Percentiles rank a stretch among this genome's conserved stretches.
These are phyloP conservation scores for Marasmius oreades DNA, from an alignment of 1,284 basidiomycete genomes.

Conservation along the genomic window DNA sequence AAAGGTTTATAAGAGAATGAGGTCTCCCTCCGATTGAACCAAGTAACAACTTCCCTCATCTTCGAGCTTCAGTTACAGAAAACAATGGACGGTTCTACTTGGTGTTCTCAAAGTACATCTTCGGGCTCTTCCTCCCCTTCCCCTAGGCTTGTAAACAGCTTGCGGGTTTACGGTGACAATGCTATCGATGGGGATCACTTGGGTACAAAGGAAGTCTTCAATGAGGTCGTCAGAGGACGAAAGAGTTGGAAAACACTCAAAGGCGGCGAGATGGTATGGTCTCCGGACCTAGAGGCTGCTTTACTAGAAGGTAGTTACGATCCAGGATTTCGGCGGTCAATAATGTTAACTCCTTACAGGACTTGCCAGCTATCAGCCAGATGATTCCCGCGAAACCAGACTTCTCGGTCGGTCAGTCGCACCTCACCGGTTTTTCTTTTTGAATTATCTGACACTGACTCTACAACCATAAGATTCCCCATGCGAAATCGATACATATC, in stretches of 20 bases:
- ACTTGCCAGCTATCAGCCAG: constrained; percentile 64
- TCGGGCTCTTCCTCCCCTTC: constrained; percentile 1
- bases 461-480: constrained; percentile 41
- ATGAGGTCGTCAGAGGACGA: constrained; percentile 61
- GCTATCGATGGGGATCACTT: constrained; percentile 11
- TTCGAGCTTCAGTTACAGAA: not conserved
- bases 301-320: constrained; percentile 61
- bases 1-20: not conserved
- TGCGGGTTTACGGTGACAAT: not conserved
- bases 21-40: not conserved
- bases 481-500: constrained; percentile 73
- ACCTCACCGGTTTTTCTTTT: not conserved
- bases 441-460: not conserved
- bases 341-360: constrained; percentile 30
- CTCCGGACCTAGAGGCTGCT: constrained; percentile 70
- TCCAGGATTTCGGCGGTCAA: constrained; percentile 1
- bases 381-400: constrained; percentile 64
- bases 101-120: not conserved
- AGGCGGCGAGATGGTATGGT: constrained; percentile 72
- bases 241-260: constrained; percentile 73
- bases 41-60: not conserved
- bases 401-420: constrained; percentile 49
- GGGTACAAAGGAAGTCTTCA: constrained; percentile 48
- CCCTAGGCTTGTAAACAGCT: not conserved
- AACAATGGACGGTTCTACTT: not conserved